Conservation (phyloP, 1,284 basidiomycete genomes). For the Cryptococcus hybrid region DNA sequence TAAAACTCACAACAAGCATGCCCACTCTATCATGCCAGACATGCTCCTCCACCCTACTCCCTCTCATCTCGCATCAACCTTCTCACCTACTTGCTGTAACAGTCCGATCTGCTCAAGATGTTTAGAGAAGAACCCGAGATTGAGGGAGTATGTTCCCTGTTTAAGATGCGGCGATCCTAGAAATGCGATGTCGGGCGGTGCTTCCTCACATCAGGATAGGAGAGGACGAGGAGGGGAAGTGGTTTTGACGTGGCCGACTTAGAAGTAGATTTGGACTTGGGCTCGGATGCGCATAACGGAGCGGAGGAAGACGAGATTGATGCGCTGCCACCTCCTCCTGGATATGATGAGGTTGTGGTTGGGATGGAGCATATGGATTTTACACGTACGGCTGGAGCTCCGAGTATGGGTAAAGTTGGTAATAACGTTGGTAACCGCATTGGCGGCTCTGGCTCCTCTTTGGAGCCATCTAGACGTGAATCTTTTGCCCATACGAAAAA, state of each 20-base stretch:
- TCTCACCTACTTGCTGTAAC: conserved; percentile 36
- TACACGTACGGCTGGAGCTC: too few relatives aligned
- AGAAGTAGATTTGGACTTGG: conserved; percentile 2
- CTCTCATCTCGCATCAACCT: conserved; percentile 3
- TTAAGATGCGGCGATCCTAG: conserved; percentile 38
- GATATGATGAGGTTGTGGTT: not conserved
- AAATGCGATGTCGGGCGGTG: conserved; percentile 1
- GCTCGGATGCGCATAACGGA: not conserved
- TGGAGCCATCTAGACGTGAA: not conserved
- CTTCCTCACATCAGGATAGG: not conserved
- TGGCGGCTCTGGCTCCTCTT: not conserved
- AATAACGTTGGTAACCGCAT: too few relatives aligned
- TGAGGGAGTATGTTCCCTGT: conserved; percentile 42
- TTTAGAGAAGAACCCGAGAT: conserved; percentile 33
- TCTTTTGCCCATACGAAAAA: not conserved
- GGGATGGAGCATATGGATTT: not conserved
- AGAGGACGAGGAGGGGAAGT: conserved; percentile 2
- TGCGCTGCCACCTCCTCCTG: not conserved
- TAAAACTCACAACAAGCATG: too few relatives aligned
- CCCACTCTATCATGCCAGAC: too few relatives aligned
- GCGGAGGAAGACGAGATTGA: conserved; percentile 14
- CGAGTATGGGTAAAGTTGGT: too few relatives aligned
- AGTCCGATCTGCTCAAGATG: conserved; percentile 38
- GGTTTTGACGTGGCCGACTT: not conserved
- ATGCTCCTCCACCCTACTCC: not conserved